Evolutionary conservation across 352 stramenopile genomes (phyloP), one percentile per base, ranked within the genome.

Genomic region (Pythium dissimile): DNA sequence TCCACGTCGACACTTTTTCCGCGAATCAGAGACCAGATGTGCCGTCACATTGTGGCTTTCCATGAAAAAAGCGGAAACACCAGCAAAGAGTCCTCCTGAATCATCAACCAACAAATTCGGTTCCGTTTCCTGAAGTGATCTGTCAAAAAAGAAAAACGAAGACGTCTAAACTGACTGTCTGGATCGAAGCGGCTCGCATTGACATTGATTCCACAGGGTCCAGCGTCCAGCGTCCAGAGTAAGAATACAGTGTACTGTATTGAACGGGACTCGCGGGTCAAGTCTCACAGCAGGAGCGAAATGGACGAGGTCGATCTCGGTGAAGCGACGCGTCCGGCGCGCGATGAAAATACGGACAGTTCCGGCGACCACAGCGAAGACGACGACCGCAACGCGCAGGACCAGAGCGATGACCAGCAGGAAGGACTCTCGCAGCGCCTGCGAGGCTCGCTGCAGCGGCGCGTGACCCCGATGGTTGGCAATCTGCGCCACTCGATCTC

Each of bases 281-380:
- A n/a, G n/a, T n/a, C n/a, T n/a, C n/a, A n/a, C 12, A 18, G 1
- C 20, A 31, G 12, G 3, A 39, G n/a, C 26, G 59, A 18, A 20
- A 66, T 66, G 59, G 59, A 66, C 15, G 59, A 66, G 28, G 59
- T 66, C 6, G 59, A 61, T 43, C 51, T 66, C 7, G 51, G 59
- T 23, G 59, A 66, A 1, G 35, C 37, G n/a, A n/a, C 15, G 7
- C 35, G 26, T 9, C 59, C 28, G 15, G 6, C 7, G 21, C 21
- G 43, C 10, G 41, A 61, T n/a, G 47, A 52, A n/a, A 39, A 26
- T 28, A 64, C 44, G 21, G 42, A 59, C 34, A 59, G 50, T 34
- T 47, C 48, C 20, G 51, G 38, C 26, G 53, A 24, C 51, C 32
- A 54, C 51, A 57, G 51, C 24, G 45, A 56, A 9, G 50, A 61